A percentile compares a stretch with the other conserved stretches of the same genome.
Evolutionary conservation across 805 yeast genomes (phyloP).

Genomic region (Jamesozyma piceae): DNA sequence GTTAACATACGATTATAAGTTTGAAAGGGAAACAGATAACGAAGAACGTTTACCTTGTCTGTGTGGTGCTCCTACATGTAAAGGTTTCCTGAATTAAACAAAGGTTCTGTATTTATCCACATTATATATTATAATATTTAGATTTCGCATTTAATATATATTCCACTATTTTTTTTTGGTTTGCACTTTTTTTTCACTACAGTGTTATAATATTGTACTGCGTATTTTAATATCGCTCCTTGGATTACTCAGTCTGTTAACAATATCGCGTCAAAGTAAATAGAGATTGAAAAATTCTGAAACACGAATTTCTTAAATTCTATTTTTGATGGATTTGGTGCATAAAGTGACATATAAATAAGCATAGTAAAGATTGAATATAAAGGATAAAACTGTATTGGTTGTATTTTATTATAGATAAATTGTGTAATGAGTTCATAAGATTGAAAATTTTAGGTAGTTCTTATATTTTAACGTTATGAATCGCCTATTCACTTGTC

Average conservation of each 20-base stretch:
- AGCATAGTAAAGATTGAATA: no score
- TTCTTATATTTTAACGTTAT: no score
- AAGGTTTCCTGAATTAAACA: slow-evolving; percentile 69
- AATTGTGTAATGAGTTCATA: not conserved
- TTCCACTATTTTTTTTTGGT: no score
- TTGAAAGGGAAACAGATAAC: slow-evolving; percentile 82
- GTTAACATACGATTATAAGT: slow-evolving; percentile 90
- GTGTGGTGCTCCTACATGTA: slow-evolving; percentile 93
- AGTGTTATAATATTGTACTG: no score
- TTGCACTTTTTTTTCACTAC: no score
- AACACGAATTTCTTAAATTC: not conserved
- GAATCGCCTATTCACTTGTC: not conserved
- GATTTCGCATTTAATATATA: not conserved
- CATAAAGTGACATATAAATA: no score
- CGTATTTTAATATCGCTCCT: no score
- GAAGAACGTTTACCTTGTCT: slow-evolving; percentile 82
- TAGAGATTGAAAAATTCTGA: not conserved
- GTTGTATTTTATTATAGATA: no score
- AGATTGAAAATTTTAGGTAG: not conserved
- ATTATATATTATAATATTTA: not conserved
- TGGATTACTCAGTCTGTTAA: no score
- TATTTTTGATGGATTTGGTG: not conserved
- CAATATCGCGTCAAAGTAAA: no score
- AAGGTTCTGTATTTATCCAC: not conserved
- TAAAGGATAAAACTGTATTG: no score